Percentiles rank a stretch among this genome's conserved stretches.
Evolutionary conservation across 1,284 basidiomycete genomes (phyloP).

Genomic region (Bjerkandera adusta): DNA sequence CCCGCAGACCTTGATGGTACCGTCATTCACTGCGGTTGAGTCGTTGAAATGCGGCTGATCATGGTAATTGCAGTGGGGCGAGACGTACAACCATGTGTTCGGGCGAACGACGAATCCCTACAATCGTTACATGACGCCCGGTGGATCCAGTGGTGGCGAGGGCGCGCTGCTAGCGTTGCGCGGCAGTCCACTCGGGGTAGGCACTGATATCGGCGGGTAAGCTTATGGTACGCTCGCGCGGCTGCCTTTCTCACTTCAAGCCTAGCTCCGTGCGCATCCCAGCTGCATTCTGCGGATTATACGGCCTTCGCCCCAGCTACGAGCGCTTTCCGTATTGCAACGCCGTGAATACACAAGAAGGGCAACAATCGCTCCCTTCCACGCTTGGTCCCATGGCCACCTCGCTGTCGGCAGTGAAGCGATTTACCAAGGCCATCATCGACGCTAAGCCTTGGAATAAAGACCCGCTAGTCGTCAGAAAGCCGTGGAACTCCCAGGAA

Average conservation of each 20-base stretch:
- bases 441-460: slow-evolving; percentile 46
- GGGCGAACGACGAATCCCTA: slow-evolving; percentile 76
- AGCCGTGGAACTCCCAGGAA: slow-evolving; percentile 44
- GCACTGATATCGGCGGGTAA: slow-evolving; percentile 73
- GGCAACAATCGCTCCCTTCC: slow-evolving; percentile 52
- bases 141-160: slow-evolving; percentile 83
- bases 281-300: slow-evolving; percentile 49
- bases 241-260: not conserved
- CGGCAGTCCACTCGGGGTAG: slow-evolving; percentile 76
- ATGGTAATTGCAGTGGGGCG: slow-evolving; percentile 33
- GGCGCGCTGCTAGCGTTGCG: slow-evolving; percentile 73
- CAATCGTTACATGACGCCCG: slow-evolving; percentile 62
- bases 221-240: slow-evolving; percentile 2
- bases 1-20: slow-evolving; percentile 43
- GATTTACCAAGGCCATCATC: slow-evolving; percentile 48
- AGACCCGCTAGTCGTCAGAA: slow-evolving; percentile 48
- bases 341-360: slow-evolving; percentile 42
- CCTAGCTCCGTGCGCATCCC: slow-evolving; percentile 51
- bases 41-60: slow-evolving; percentile 13
- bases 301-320: slow-evolving; percentile 52
- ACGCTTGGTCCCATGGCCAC: slow-evolving; percentile 55
- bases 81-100: slow-evolving; percentile 49
- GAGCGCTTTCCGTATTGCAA: slow-evolving; percentile 53
- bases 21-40: not conserved
- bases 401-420: slow-evolving; percentile 41